A percentile compares a stretch with the other conserved stretches of the same genome.
Conservation (phyloP, 2,329 filamentous ascomycete species). For the Xylaria sp. region DNA sequence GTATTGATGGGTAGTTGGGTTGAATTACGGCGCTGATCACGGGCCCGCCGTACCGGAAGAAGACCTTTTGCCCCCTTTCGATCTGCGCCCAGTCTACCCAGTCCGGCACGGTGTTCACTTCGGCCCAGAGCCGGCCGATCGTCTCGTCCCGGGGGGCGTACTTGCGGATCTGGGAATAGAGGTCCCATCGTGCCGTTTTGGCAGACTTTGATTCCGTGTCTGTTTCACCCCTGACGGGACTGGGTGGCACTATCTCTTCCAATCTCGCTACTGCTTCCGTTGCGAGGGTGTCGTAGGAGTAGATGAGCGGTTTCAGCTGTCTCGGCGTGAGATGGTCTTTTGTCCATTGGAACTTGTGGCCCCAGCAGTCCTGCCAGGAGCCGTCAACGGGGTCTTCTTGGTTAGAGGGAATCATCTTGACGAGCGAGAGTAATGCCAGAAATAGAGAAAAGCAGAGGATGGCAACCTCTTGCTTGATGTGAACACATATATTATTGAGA, state of each 20-base stretch:
- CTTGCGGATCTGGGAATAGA: slow-evolving; percentile 58
- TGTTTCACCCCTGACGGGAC: slow-evolving; percentile 20
- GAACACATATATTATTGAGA: too few relatives aligned
- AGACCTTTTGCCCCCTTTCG: slow-evolving; percentile 66
- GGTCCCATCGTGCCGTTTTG: slow-evolving; percentile 44
- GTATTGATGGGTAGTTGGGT: not conserved
- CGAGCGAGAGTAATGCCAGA: not conserved
- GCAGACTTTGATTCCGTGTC: slow-evolving; percentile 25
- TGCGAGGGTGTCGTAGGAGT: slow-evolving; percentile 63
- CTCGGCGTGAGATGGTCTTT: slow-evolving; percentile 55
- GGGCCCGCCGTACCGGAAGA: slow-evolving; percentile 69
- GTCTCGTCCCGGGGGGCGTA: slow-evolving; percentile 53
- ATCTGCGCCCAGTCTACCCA: slow-evolving; percentile 80
- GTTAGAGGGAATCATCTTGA: slow-evolving; percentile 11
- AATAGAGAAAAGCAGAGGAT: too few relatives aligned
- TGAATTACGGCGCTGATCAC: slow-evolving; percentile 51
- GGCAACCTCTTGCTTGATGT: too few relatives aligned
- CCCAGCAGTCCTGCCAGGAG: slow-evolving; percentile 43
- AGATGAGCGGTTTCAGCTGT: slow-evolving; percentile 55
- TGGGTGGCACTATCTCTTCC: slow-evolving; percentile 52
- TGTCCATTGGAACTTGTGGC: slow-evolving; percentile 65
- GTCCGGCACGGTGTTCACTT: slow-evolving; percentile 61
- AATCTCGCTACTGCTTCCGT: slow-evolving; percentile 60
- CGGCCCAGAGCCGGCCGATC: slow-evolving; percentile 54
- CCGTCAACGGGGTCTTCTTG: slow-evolving; percentile 9